Conservation (phyloP, 2,329 filamentous ascomycete species). For the Knufia petricola region DNA sequence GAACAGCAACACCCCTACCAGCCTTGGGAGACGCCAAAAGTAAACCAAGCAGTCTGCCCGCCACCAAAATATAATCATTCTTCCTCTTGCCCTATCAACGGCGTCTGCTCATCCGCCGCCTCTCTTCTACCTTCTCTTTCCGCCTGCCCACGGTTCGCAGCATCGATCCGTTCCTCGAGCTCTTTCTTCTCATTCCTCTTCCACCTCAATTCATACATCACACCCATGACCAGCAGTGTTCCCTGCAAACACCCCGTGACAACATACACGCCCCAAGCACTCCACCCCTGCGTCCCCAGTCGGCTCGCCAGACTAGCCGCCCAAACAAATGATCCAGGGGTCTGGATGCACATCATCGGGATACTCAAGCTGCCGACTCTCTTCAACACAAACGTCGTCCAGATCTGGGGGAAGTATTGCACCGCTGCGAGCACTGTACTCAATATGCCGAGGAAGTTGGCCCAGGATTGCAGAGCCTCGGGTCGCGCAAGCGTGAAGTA, state of each 20-base stretch:
- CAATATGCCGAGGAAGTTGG: constrained; percentile 72
- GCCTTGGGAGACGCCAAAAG: not conserved
- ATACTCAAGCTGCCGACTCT: constrained; percentile 87
- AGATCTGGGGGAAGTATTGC: constrained; percentile 93
- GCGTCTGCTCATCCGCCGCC: constrained; percentile 19
- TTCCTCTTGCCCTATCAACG: constrained; percentile 15
- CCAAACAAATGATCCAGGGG: constrained; percentile 83
- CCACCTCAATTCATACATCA: constrained; percentile 50
- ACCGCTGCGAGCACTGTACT: constrained; percentile 69
- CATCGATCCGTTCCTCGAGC: constrained; percentile 13
- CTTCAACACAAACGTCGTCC: constrained; percentile 75
- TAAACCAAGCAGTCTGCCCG: not conserved
- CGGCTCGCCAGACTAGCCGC: constrained; percentile 72
- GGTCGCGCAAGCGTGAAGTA: constrained; percentile 57
- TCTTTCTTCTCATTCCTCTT: constrained; percentile 16
- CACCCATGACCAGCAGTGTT: constrained; percentile 65
- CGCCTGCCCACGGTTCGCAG: constrained; percentile 7
- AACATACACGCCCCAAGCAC: constrained; percentile 86
- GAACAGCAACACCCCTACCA: constrained; percentile 2
- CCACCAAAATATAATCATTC: constrained; percentile 1
- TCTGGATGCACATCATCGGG: constrained; percentile 97
- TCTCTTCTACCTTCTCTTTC: constrained; percentile 8
- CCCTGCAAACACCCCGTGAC: constrained; percentile 82
- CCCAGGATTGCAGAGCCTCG: constrained; percentile 62
- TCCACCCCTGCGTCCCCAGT: constrained; percentile 78